Evolutionary conservation across 2,329 filamentous ascomycete species (phyloP), one percentile per base, ranked within the genome.

Genomic region (Neoarthrinium moseri): DNA sequence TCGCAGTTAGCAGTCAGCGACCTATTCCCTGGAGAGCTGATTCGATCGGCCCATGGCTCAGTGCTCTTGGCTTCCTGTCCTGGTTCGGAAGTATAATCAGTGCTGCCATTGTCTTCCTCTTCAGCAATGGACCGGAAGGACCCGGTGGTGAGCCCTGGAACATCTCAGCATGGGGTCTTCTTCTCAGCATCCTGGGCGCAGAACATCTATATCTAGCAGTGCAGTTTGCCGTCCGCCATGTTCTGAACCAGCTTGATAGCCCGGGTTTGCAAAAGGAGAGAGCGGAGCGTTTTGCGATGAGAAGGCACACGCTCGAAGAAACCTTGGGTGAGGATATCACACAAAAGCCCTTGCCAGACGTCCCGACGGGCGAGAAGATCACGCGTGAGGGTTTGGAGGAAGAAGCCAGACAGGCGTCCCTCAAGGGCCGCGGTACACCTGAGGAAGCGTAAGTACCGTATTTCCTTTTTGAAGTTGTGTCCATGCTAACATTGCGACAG

Each of bases 31-130:
- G 87, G 80, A 83, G 94, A 43, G 84, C 90, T 2, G 94, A 97
- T 68, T 94, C 89, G 1, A 97, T 99, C 55, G 94, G 94, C 0
- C 91, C 94, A 1, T 97, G 91, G 87, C 74, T 97, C 11, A 81
- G 91, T 53, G 85, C 88, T 1, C 75, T 99, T 3, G 86, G 85
- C 13, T 95, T 97, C 63, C 73, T 97, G n/a, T 87, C 90, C 4
- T 97, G 94, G 94, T 74, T 96, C 20, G 94, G 94, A 32, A 94
- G 87, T 54, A 73, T 97, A 48, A 95, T 91, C 5, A 91, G 87
- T 45, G 84, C 91, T 1, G 90, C 91, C 0, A 81, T 97, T 38
- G 87, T 96, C 1, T 96, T 91, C 65, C 82, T 99, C 58, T 97
- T 96, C 72, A 86, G 81, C 54, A 82, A 84, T 42, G 77, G 85